Base-by-base conservation (phyloP, 106 monocot species). In the Cymbidium sinense region DNA sequence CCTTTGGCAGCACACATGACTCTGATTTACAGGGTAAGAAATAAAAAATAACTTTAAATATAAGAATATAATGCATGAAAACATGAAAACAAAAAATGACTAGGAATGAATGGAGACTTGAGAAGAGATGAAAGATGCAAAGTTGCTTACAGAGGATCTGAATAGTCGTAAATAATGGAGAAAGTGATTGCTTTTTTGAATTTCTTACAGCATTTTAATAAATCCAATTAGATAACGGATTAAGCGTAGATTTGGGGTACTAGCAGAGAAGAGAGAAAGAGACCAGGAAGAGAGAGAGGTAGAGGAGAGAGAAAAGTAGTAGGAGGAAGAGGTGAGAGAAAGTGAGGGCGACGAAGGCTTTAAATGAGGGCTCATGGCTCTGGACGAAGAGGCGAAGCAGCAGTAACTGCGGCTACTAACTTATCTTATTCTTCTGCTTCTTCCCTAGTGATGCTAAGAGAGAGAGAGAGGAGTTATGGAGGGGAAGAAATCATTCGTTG, bases 401-500 rank as follows among this genome's bases (percentile, higher is more conserved):
- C 13, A 43, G 13, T 20, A 27, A 2, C 6, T 7, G 23, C 61
- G 11, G 13, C 47, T 47, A 13, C 13, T 47, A 47, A 47, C 47
- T 12, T 13, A 15, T 47, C 47, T 47, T 1, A 0, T 47, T 0
- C 20, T 21, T 71, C 36, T 37, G 0, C 36, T 71, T 71, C 35
- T 37, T 7, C 34, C 17, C 3, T 4, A 0, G 10, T 3, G 7
- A 25, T n/a, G 0, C 17, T 6, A 11, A 37, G 37, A 37, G 37
- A 37, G 37, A 37, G 6, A 37, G 4, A 71, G 37, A 11, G 34
- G 7, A 15, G 47, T 15, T 47, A 74, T 74, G 74, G 74, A 74
- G 74, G 44, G 74, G 43, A 74, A 74, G 74, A 74, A 74, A 39
- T 74, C 74, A 43, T 74, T 41, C 4, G 41, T 44, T 12, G 74